Evolutionary conservation across 2,329 filamentous ascomycete species (phyloP), one percentile per base, ranked within the genome.

Genomic region (Aureobasidium sp.): DNA sequence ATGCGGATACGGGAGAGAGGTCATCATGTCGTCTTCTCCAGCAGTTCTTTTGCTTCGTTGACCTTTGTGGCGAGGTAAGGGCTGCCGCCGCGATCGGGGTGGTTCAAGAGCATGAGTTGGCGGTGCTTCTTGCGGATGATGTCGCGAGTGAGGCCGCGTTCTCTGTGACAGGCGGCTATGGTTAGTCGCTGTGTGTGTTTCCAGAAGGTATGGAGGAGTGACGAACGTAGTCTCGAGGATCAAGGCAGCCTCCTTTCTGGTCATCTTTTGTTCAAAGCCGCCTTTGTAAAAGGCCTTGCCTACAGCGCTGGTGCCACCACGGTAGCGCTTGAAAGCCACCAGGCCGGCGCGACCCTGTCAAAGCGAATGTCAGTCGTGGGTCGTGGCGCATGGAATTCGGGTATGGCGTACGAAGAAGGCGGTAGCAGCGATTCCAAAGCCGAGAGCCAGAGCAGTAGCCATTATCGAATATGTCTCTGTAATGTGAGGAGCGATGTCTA

Each of bases 281-380:
- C 94, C 94, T 78, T 97, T 99, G 83, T 97, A 97, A 73, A 91
- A 99, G 45, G 91, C 87, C 76, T 92, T 91, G 70, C 94, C 94
- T 69, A 96, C 79, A 39, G 89, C 87, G 67, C 88, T 89, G 9
- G 76, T 78, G 64, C 87, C 87, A 65, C 89, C 89, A 65, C 89
- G 84, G 64, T 88, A 96, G 70, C 90, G 86, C 66, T 92, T 87
- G 75, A 92, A 84, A 68, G 94, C 94, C 70, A 97, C 89, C 42
- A 96, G 84, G 70, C 92, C 93, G 64, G 94, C 93, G 72, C 94
- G 90, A 67, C 94, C 93, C 91, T 97, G 70, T 61, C 27, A 63
- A 69, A 64, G 60, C 14, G 12, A 57, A 65, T 63, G 63, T 60
- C 66, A 45, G 51, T 34, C 9, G 15, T 27, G 15, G 5, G 14